These are phyloP conservation scores for Sclerospora graminicola DNA, from an alignment of 352 stramenopile species.

Conservation along the genomic window DNA sequence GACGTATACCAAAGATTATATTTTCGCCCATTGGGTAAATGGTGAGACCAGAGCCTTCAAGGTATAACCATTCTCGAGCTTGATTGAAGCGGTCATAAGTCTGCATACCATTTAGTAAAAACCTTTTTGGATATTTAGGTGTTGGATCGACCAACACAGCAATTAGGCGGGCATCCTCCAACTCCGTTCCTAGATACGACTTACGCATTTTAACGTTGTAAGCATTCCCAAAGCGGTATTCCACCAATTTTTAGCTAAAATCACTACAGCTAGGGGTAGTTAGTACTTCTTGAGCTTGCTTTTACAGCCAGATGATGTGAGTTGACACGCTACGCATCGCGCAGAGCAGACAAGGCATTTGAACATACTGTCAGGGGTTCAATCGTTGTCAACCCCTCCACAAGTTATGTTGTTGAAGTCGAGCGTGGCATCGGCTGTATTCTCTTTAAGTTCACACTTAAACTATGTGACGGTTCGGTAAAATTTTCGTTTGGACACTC, in stretches of 20 bases:
- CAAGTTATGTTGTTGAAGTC: no score
- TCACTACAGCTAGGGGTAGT: conserved; percentile 23
- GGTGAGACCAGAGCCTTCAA: conserved; percentile 32
- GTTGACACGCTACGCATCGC: no score
- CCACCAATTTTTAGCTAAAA: conserved; percentile 25
- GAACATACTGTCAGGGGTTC: no score
- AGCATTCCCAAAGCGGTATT: conserved; percentile 31
- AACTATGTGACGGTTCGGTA: no score
- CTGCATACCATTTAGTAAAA: conserved; percentile 27
- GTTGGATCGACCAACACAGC: conserved; percentile 19
- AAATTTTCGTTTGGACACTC: no score
- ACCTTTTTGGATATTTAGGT: no score
- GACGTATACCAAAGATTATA: conserved; percentile 24
- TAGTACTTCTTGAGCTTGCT: conserved; percentile 12
- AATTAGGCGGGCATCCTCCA: conserved; percentile 30
- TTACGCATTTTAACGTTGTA: conserved; percentile 29
- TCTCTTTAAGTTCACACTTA: no score
- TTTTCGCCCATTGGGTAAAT: conserved; percentile 18
- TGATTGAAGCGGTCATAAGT: conserved; percentile 29
- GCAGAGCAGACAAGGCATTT: no score
- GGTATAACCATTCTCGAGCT: no score
- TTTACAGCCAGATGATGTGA: conserved; percentile 1
- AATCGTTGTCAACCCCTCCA: no score
- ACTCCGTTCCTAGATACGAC: no score
- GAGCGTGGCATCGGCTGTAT: no score